Conservation (phyloP, 2,329 filamentous ascomycete species). For the Colletotrichum horii region DNA sequence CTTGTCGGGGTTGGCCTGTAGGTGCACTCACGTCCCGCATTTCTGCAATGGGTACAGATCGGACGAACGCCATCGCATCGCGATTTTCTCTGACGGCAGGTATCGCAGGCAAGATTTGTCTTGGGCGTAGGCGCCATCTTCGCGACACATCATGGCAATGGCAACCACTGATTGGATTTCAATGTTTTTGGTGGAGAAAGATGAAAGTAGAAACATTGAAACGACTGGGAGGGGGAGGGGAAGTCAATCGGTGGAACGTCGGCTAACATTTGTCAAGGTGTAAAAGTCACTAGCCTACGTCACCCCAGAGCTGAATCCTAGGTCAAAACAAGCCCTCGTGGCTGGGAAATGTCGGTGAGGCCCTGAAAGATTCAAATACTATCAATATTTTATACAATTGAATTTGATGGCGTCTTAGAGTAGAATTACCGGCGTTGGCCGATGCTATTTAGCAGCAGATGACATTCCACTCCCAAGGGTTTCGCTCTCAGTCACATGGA, state of each 20-base stretch:
- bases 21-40: neutral
- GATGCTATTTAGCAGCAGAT: neutral
- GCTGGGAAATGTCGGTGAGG: neutral
- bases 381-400: neutral
- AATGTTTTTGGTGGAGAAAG: neutral
- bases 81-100: slow-evolving; percentile 3
- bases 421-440: neutral
- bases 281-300: neutral
- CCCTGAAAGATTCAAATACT: neutral
- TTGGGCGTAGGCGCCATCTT: neutral
- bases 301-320: neutral
- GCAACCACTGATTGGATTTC: neutral
- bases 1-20: slow-evolving; percentile 11
- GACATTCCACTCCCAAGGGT: neutral
- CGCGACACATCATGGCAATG: neutral
- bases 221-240: neutral
- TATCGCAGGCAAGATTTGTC: slow-evolving; percentile 13
- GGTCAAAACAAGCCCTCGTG: neutral
- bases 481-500: neutral
- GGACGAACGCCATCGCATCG: slow-evolving; percentile 8
- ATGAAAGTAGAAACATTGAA: neutral
- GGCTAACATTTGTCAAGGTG: neutral
- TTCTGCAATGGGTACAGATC: slow-evolving; percentile 1
- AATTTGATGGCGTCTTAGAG: neutral
- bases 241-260: neutral